Evolutionary conservation across 2,329 filamentous ascomycete genomes (phyloP), one percentile per base, ranked within the genome.

Genomic region (Pestalotiopsis sp.): DNA sequence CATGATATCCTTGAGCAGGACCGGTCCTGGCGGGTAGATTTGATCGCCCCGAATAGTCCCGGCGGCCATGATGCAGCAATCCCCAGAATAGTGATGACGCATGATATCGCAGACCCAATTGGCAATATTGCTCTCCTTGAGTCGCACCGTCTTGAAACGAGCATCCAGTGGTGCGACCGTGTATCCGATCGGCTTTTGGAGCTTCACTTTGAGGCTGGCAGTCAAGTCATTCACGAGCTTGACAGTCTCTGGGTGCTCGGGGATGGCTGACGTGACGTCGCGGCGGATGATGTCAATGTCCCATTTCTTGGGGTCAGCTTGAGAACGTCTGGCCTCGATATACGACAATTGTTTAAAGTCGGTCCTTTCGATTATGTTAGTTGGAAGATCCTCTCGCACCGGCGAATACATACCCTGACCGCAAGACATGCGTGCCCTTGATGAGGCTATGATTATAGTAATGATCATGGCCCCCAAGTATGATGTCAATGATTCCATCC

Each of bases 311-410:
- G 76, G 71, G 20, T 76, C 74, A 75, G 82, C 74, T 71, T 76
- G 2, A 79, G 83, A 38, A 25, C 88, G 85, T 73, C 93, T 88
- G 1, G 89, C 92, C 78, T 97, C 93, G 65, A 98, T 87, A 76
- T 97, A 97, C 76, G 93, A 96, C 41, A 97, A 83, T 77, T 98
- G 93, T 81, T 96, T 97, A 81, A 97, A 98, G 78, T 98, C 95
- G 20, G 91, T 93, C 0, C 95, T 65, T 12, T 3, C 13, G 20
- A 64, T 14, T 12, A 11, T 38, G 27, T 57, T 23, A 64, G 20
- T 63, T 63, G 55, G n/a, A 27, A 36, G 38, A 57, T 12, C 31
- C 31, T 9, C 31, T 36, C 31, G 7, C 6, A 36, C 31, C 6
- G 31, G 31, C 31, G 31, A 36, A 36, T 2, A 55, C 63, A n/a